phyloP scores from a whole-genome alignment of 345 rosid species.

The Trapa incisa region DNA sequence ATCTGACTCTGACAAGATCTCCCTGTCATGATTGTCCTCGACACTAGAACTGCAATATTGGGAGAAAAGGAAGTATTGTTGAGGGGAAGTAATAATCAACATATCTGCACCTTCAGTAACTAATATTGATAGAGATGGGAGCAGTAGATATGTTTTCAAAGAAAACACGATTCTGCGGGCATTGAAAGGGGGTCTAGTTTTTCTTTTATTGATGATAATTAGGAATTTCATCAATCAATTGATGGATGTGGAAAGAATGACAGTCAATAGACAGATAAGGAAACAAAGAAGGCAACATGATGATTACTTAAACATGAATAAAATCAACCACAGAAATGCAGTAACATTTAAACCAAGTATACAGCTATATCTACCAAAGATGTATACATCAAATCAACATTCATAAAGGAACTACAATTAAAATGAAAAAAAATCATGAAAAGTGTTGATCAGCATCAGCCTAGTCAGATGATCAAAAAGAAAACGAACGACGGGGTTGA shows the following conservation, averaged over 20 bases:
- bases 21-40: constrained; percentile 30
- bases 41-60: constrained; percentile 29
- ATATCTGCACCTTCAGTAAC: not conserved
- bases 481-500: not conserved
- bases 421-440: not conserved
- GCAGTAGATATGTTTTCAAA: not conserved
- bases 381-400: not conserved
- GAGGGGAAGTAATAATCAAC: not conserved
- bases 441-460: not conserved
- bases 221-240: not conserved
- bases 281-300: not conserved
- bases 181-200: not conserved
- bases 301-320: not conserved
- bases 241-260: not conserved
- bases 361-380: not conserved
- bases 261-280: not conserved
- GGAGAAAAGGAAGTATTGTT: not conserved
- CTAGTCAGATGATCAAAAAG: not conserved
- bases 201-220: not conserved
- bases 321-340: not conserved
- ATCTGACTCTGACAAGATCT: constrained; percentile 36
- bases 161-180: not conserved
- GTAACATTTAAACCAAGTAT: not conserved
- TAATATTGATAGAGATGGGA: not conserved
- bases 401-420: not conserved